phyloP scores from a whole-genome alignment of 2,329 filamentous ascomycete species.

The Penicillium thymicola region DNA sequence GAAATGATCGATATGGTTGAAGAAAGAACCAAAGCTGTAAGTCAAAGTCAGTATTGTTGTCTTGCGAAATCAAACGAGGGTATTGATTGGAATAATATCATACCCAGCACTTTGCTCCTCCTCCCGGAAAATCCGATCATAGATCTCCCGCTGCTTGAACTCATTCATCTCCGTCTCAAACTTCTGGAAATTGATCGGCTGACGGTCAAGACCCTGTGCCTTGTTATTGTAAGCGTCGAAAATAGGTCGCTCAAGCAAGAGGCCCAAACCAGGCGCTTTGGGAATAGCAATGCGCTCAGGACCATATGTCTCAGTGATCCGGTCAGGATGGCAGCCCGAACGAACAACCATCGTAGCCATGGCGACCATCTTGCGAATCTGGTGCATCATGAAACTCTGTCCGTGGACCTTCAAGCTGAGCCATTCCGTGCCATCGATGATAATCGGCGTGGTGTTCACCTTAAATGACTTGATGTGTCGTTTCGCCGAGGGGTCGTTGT shows the following conservation, averaged over 20 bases:
- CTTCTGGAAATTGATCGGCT: slow-evolving; percentile 73
- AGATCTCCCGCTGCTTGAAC: slow-evolving; percentile 92
- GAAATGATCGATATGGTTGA: slow-evolving; percentile 75
- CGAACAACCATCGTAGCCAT: slow-evolving; percentile 83
- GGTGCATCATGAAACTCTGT: slow-evolving; percentile 99
- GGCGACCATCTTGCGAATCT: slow-evolving; percentile 98
- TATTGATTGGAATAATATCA: slow-evolving; percentile 42
- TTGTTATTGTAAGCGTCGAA: slow-evolving; percentile 85
- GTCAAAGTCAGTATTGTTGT: background rate
- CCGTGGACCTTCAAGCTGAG: slow-evolving; percentile 93
- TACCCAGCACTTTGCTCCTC: slow-evolving; percentile 85
- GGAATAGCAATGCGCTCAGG: slow-evolving; percentile 77
- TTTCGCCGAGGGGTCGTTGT: slow-evolving; percentile 77
- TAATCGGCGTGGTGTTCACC: slow-evolving; percentile 70
- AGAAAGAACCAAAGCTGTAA: slow-evolving; percentile 69
- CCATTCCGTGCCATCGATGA: slow-evolving; percentile 93
- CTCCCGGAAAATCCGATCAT: slow-evolving; percentile 83
- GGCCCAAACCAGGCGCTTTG: slow-evolving; percentile 84
- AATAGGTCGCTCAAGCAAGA: slow-evolving; percentile 85
- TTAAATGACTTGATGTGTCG: slow-evolving; percentile 90
- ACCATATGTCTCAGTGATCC: slow-evolving; percentile 72
- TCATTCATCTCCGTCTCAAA: slow-evolving; percentile 75
- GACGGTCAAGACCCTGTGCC: slow-evolving; percentile 61
- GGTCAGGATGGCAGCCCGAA: slow-evolving; percentile 69
- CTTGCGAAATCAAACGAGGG: background rate